Evolutionary conservation across 495 filamentous ascomycete species (phyloP).

Genomic region (Darksidea phi): DNA sequence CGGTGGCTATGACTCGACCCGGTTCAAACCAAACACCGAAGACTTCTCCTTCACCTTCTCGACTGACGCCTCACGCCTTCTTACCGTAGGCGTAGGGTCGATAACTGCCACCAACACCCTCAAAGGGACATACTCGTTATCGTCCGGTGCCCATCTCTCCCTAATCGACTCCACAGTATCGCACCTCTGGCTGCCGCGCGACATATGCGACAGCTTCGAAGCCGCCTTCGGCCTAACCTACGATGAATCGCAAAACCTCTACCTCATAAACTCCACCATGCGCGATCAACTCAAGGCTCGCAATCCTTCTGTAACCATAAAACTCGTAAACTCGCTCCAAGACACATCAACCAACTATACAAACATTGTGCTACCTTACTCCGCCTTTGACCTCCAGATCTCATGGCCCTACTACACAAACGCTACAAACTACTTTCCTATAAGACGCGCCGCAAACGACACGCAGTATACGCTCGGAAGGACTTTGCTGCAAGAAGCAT

Average conservation of each 20-base stretch:
- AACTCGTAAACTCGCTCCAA: conserved; percentile 33
- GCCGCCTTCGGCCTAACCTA: conserved; percentile 42
- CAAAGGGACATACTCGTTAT: conserved; percentile 32
- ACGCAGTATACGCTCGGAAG: conserved; percentile 38
- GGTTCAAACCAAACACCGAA: conserved; percentile 36
- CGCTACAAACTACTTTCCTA: conserved; percentile 41
- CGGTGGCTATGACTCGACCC: conserved; percentile 42
- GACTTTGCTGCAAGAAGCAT: conserved; percentile 41
- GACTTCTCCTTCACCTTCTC: conserved; percentile 33
- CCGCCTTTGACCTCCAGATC: conserved; percentile 38
- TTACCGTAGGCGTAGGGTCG: conserved; percentile 40
- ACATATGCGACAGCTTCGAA: conserved; percentile 40
- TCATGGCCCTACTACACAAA: conserved; percentile 32
- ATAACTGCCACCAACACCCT: conserved; percentile 36
- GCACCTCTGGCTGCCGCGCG: conserved; percentile 41
- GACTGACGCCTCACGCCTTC: conserved; percentile 23
- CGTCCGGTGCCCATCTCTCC: conserved; percentile 32
- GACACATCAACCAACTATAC: conserved; percentile 31
- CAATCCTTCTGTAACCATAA: conserved; percentile 42
- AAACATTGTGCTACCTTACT: conserved; percentile 39
- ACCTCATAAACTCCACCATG: conserved; percentile 41
- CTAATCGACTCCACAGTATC: conserved; percentile 41
- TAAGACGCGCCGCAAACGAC: conserved; percentile 38
- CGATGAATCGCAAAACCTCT: conserved; percentile 36
- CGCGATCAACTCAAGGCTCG: conserved; percentile 30